These are phyloP conservation scores for Moricandia arvensis DNA, from an alignment of 345 rosid species.

Conservation along the genomic window DNA sequence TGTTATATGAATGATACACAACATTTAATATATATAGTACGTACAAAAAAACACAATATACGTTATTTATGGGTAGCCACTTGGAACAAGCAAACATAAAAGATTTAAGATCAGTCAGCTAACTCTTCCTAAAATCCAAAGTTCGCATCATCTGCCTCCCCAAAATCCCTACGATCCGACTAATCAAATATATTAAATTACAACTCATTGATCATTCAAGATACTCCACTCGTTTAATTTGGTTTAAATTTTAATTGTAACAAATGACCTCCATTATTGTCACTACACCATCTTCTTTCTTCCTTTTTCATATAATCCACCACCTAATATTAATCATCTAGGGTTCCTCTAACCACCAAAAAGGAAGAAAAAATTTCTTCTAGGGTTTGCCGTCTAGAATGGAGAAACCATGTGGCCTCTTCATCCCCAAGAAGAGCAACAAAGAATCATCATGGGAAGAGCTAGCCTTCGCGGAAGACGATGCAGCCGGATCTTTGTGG, in stretches of 20 bases:
- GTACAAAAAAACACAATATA: background rate
- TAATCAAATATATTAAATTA: conserved; percentile 5
- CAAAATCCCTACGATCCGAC: conserved; percentile 26
- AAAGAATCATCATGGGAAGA: conserved; percentile 79
- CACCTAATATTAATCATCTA: conserved; percentile 40
- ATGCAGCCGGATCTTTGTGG: conserved; percentile 72
- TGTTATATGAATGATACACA: background rate
- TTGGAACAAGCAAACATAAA: background rate
- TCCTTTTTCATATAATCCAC: conserved; percentile 24
- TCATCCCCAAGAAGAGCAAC: conserved; percentile 21
- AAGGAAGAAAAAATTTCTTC: background rate
- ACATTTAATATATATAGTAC: no score
- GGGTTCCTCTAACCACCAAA: conserved; percentile 36
- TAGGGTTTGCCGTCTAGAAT: conserved; percentile 33
- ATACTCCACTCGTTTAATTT: conserved; percentile 23
- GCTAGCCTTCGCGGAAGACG: conserved; percentile 85
- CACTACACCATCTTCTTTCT: conserved; percentile 13
- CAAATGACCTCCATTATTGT: conserved; percentile 34
- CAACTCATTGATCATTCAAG: conserved; percentile 9
- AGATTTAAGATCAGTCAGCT: conserved; percentile 29
- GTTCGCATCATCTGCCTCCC: background rate
- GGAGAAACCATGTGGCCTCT: conserved; percentile 21
- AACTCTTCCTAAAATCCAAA: conserved; percentile 35
- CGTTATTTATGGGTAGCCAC: background rate
- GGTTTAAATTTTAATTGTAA: background rate